phyloP scores from a whole-genome alignment of 2,329 filamentous ascomycete genomes.

The Triangularia setosa region DNA sequence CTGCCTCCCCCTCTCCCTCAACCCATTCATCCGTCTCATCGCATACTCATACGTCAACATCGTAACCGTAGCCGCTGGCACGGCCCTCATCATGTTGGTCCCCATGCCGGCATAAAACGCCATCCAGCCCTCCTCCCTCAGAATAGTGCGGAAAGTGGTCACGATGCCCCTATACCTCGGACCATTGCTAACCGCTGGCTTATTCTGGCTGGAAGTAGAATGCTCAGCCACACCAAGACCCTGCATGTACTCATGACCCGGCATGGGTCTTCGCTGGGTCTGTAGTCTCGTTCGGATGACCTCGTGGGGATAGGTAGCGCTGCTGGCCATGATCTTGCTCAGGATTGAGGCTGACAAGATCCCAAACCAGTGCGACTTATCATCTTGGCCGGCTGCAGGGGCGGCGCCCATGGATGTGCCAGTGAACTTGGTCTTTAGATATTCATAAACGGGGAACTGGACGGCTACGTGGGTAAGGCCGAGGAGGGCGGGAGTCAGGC shows the following conservation, averaged over 20 bases:
- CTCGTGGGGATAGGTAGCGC: constrained; percentile 94
- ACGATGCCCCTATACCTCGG: constrained; percentile 68
- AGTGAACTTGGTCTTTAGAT: constrained; percentile 84
- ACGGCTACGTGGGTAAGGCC: constrained; percentile 94
- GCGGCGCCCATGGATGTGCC: constrained; percentile 81
- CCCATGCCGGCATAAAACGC: constrained; percentile 97
- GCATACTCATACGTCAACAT: constrained; percentile 93
- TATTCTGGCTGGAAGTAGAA: constrained; percentile 12
- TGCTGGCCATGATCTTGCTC: constrained; percentile 91
- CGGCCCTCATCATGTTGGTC: constrained; percentile 93
- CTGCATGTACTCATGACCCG: constrained; percentile 50
- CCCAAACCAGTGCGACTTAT: constrained; percentile 72
- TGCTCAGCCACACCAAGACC: constrained; percentile 40
- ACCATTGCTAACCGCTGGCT: background rate
- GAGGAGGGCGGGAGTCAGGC: constrained; percentile 84
- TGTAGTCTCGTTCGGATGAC: constrained; percentile 90
- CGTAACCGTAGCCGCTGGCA: constrained; percentile 93
- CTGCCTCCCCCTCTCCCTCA: constrained; percentile 37
- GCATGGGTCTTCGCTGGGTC: constrained; percentile 75
- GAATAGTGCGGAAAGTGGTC: constrained; percentile 77
- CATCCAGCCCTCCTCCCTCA: constrained; percentile 88
- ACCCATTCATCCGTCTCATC: constrained; percentile 50
- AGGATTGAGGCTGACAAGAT: constrained; percentile 85
- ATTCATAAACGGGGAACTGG: constrained; percentile 95
- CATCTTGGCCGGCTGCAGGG: constrained; percentile 46